Evolutionary conservation across 192 early-diverging fungal genomes (phyloP).

Genomic region (Coemansia sp.): DNA sequence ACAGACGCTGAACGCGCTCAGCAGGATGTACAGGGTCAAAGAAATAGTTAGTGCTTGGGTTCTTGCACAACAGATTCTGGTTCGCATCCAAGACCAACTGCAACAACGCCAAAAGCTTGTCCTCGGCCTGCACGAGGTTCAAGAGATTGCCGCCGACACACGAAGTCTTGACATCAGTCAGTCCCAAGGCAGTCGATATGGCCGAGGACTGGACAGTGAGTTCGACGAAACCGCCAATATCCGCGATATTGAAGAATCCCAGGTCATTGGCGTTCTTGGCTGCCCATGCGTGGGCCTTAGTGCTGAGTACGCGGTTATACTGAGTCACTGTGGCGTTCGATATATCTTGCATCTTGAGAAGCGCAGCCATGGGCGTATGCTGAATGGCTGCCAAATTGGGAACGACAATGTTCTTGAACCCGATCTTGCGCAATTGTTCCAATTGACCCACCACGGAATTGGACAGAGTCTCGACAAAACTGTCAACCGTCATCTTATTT

Average conservation of each 20-base stretch:
- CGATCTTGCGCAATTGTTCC: slow-evolving; percentile 33
- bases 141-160: slow-evolving; percentile 47
- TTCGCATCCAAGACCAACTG: slow-evolving; percentile 36
- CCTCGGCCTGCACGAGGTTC: slow-evolving; percentile 39
- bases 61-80: slow-evolving; percentile 35
- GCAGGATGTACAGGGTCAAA: slow-evolving; percentile 51
- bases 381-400: slow-evolving; percentile 37
- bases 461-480: slow-evolving; percentile 30
- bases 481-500: slow-evolving; percentile 14
- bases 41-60: slow-evolving; percentile 47
- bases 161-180: slow-evolving; percentile 33
- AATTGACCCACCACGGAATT: slow-evolving; percentile 25
- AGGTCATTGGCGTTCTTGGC: slow-evolving; percentile 21
- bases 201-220: slow-evolving; percentile 21
- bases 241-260: slow-evolving; percentile 21
- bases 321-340: slow-evolving; percentile 30
- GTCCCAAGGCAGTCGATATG: slow-evolving; percentile 26
- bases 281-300: slow-evolving; percentile 31
- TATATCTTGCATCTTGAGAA: slow-evolving; percentile 15
- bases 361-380: slow-evolving; percentile 30
- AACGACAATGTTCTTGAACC: slow-evolving; percentile 47
- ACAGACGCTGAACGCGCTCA: slow-evolving; percentile 45
- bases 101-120: slow-evolving; percentile 45
- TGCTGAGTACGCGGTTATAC: slow-evolving; percentile 26
- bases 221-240: slow-evolving; percentile 44